These are phyloP conservation scores for Cordyceps cicadae DNA, from an alignment of 2,329 filamentous ascomycete species.

Conservation along the genomic window DNA sequence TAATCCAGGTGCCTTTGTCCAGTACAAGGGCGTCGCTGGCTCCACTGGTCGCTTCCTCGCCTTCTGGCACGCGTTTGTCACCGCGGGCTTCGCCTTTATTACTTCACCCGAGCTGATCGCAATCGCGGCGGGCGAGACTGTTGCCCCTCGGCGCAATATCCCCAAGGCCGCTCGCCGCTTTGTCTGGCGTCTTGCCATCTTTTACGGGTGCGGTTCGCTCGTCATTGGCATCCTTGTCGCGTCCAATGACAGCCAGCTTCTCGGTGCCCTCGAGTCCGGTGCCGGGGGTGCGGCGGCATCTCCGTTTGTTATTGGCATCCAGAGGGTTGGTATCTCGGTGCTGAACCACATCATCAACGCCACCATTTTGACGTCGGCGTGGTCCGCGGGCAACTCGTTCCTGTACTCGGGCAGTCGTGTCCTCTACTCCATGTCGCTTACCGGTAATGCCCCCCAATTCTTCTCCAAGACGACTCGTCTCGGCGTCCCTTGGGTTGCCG, in stretches of 20 bases:
- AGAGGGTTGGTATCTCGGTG: slow-evolving; percentile 52
- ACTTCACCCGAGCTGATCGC: slow-evolving; percentile 55
- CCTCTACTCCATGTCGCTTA: slow-evolving; percentile 59
- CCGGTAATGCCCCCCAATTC: slow-evolving; percentile 54
- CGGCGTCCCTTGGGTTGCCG: slow-evolving; percentile 51
- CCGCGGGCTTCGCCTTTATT: slow-evolving; percentile 54
- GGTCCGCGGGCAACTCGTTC: slow-evolving; percentile 53
- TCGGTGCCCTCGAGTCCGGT: slow-evolving; percentile 41
- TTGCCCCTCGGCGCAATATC: slow-evolving; percentile 56
- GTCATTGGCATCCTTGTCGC: slow-evolving; percentile 55
- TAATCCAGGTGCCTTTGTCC: slow-evolving; percentile 43
- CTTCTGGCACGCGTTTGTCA: slow-evolving; percentile 48
- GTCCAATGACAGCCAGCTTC: slow-evolving; percentile 55
- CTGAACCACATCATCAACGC: slow-evolving; percentile 62
- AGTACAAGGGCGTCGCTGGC: slow-evolving; percentile 40
- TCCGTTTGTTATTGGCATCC: slow-evolving; percentile 60
- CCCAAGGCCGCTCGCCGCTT: slow-evolving; percentile 56
- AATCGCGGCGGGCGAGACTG: slow-evolving; percentile 56
- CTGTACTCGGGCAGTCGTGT: slow-evolving; percentile 62
- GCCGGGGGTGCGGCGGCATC: slow-evolving; percentile 42
- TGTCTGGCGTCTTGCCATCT: slow-evolving; percentile 53
- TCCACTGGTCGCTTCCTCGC: slow-evolving; percentile 44
- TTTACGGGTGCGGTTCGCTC: slow-evolving; percentile 55
- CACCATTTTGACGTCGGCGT: slow-evolving; percentile 58
- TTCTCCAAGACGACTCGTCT: slow-evolving; percentile 52